These are phyloP conservation scores for Hypericum androsaemum DNA, from an alignment of 345 rosid species.

Conservation along the genomic window DNA sequence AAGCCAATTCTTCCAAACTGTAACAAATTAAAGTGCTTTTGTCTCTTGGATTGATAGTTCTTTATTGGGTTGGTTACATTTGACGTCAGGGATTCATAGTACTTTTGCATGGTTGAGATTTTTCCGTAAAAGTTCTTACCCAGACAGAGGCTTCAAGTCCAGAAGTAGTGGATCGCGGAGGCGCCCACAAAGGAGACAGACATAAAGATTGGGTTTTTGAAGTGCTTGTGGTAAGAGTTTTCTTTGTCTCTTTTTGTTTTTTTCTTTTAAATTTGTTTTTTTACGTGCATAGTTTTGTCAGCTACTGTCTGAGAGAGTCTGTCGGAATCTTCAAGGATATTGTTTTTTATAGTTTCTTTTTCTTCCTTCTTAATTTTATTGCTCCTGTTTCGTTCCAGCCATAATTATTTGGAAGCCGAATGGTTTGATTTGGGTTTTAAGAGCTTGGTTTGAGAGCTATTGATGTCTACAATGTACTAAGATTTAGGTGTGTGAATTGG, in stretches of 20 bases:
- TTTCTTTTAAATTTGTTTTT: conserved; percentile 13
- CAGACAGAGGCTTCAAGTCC: conserved; percentile 9
- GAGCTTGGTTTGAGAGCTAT: background rate
- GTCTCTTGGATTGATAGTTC: background rate
- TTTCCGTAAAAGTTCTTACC: conserved; percentile 2
- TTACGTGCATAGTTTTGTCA: conserved; percentile 20
- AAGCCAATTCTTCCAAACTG: background rate
- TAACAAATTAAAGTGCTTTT: background rate
- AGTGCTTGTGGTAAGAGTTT: conserved; percentile 20
- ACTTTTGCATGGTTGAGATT: conserved; percentile 10
- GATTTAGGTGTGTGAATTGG: background rate
- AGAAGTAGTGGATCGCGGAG: conserved; percentile 15
- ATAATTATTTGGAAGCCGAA: background rate
- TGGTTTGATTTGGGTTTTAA: background rate
- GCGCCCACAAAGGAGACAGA: conserved; percentile 4
- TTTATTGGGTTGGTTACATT: too few relatives aligned
- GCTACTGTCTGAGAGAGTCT: conserved; percentile 9
- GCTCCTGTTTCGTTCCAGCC: conserved; percentile 5
- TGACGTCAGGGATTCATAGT: too few relatives aligned
- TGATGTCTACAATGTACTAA: background rate
- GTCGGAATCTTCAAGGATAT: conserved; percentile 16
- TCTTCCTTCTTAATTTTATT: background rate
- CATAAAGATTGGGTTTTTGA: background rate
- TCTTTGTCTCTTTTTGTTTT: background rate
- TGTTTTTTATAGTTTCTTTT: conserved; percentile 4